Evolutionary conservation across 2,329 filamentous ascomycete species (phyloP), one percentile per base, ranked within the genome.

Genomic region (Cladorrhinum sp.): DNA sequence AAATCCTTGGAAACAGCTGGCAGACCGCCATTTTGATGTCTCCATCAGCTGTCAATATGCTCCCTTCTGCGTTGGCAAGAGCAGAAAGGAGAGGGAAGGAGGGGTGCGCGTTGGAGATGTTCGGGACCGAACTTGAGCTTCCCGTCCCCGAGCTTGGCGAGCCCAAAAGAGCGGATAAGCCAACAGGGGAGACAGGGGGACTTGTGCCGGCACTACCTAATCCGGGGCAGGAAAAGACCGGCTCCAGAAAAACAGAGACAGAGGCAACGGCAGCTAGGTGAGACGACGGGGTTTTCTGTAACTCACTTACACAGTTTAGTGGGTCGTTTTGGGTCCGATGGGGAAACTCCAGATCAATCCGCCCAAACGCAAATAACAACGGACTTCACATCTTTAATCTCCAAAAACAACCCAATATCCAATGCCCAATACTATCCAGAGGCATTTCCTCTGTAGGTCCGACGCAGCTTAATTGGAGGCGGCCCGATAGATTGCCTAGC

Each of bases 401-500:
- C 54, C 23, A 49, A 21, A 28, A 24, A 7, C 12, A 7, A 46
- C 36, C 26, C 26, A 36, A 36, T 20, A 20, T 18, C n/a, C n/a
- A 20, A 36, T 10, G 23, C 10, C 30, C 53, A 55, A 55, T 55
- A 55, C 36, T 16, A 53, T 18, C 30, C 46, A 58, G 56, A 58
- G 54, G 51, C 55, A 59, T 53, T n/a, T 46, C 42, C 55, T 50
- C 14, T 55, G 20, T 24, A 60, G 49, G 62, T 63, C 64, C 60
- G 62, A 55, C 60, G 52, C 59, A 63, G 33, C 56, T 46, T 59
- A 57, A 62, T 57, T 57, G 56, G 55, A 57, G 30, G 57, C 59
- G 63, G 58, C 55, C 62, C 60, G 61, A 60, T 66, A 65, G 63
- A 65, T 65, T 66, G 58, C 59, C 51, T 53, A 36, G 51, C 42